These are phyloP conservation scores for Corylus heterophylla DNA, from an alignment of 306 rosid genomes.

Conservation along the genomic window DNA sequence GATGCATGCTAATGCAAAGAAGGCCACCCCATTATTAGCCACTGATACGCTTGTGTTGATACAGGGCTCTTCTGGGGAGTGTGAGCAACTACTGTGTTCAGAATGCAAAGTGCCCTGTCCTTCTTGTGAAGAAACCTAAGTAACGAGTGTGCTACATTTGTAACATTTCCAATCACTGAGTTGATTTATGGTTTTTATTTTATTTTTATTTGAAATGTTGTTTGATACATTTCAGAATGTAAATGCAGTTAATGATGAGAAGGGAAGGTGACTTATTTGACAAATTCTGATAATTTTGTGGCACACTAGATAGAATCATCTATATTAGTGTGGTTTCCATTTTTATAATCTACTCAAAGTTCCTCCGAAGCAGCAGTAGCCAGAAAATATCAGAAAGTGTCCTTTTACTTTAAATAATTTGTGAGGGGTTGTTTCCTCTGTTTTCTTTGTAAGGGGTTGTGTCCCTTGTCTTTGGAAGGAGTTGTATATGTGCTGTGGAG, in stretches of 20 bases:
- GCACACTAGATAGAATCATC: not conserved
- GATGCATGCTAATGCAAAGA: not conserved
- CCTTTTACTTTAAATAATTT: not conserved
- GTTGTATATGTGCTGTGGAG: too few species aligned
- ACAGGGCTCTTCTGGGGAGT: slow-evolving; percentile 54
- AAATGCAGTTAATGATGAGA: not conserved
- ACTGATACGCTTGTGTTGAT: not conserved
- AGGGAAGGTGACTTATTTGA: not conserved
- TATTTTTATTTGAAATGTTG: not conserved
- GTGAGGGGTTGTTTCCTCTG: too few species aligned
- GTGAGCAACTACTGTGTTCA: slow-evolving; percentile 57
- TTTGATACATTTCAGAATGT: not conserved
- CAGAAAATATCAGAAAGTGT: not conserved
- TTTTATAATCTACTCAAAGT: too few species aligned
- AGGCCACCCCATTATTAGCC: not conserved
- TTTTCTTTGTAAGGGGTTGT: too few species aligned
- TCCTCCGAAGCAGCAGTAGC: not conserved
- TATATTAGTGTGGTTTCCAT: not conserved
- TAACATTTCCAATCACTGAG: too few species aligned
- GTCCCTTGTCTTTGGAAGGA: too few species aligned
- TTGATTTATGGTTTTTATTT: not conserved
- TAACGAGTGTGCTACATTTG: not conserved
- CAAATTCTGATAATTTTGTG: not conserved
- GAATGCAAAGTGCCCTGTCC: slow-evolving; percentile 58
- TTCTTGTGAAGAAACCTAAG: slow-evolving; percentile 51